These are phyloP conservation scores for Lepidium aucheri DNA, from an alignment of 345 rosid genomes.

Conservation along the genomic window DNA sequence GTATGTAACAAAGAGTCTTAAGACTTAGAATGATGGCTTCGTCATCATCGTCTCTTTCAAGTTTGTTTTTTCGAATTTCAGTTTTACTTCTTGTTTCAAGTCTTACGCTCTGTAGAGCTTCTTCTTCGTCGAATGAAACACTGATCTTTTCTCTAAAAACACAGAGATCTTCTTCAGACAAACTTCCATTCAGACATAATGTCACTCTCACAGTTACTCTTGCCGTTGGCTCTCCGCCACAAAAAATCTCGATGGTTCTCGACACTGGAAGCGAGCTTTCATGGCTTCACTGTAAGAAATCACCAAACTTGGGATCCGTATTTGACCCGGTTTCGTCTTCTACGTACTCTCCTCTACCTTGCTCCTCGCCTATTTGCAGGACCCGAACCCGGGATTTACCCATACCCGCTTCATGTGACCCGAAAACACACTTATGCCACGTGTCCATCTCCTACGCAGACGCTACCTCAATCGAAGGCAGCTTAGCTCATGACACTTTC, in stretches of 20 bases:
- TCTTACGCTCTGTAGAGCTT: not conserved
- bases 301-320: slow-evolving; percentile 31
- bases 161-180: slow-evolving; percentile 37
- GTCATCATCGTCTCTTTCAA: slow-evolving; percentile 19
- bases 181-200: slow-evolving; percentile 54
- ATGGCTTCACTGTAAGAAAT: slow-evolving; percentile 66
- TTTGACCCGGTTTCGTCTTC: slow-evolving; percentile 42
- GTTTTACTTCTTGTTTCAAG: slow-evolving; percentile 30
- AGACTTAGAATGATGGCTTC: slow-evolving; percentile 16
- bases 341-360: slow-evolving; percentile 41
- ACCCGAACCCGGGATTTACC: slow-evolving; percentile 53
- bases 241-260: slow-evolving; percentile 62
- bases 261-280: slow-evolving; percentile 86
- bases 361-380: slow-evolving; percentile 40
- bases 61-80: slow-evolving; percentile 8
- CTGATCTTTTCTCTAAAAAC: slow-evolving; percentile 46
- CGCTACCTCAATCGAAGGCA: slow-evolving; percentile 60
- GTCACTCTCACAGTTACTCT: slow-evolving; percentile 61
- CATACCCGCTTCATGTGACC: slow-evolving; percentile 54
- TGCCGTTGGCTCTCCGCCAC: slow-evolving; percentile 61
- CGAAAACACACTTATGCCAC: slow-evolving; percentile 41
- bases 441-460: slow-evolving; percentile 67
- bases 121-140: slow-evolving; percentile 31
- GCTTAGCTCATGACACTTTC: slow-evolving; percentile 45
- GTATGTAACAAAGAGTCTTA: slow-evolving; percentile 15